Conservation (phyloP, 108 stramenopile species). For the Cylindrotheca fusiformis region DNA sequence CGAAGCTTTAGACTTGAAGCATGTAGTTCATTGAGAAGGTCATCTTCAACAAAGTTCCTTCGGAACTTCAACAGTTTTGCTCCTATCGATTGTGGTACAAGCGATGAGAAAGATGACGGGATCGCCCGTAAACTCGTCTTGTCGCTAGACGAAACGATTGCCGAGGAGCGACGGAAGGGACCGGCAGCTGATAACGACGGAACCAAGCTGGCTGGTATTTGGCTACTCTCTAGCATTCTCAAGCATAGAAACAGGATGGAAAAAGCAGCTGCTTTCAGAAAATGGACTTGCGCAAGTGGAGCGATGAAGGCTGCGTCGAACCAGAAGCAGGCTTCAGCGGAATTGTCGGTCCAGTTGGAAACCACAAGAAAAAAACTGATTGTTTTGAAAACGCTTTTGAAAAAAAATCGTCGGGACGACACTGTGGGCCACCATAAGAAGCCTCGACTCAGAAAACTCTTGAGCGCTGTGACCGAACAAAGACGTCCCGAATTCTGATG, state of each 20-base stretch:
- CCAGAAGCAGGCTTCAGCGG: slow-evolving; percentile 9
- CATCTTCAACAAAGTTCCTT: too few relatives aligned
- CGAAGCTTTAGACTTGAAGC: too few relatives aligned
- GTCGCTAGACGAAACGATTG: too few relatives aligned
- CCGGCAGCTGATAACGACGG: too few relatives aligned
- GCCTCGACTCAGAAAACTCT: slow-evolving; percentile 3
- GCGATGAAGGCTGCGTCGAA: slow-evolving; percentile 1
- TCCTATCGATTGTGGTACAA: too few relatives aligned
- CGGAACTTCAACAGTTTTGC: too few relatives aligned
- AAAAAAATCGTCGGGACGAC: too few relatives aligned
- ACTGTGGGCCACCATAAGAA: slow-evolving; percentile 3
- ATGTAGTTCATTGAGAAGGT: too few relatives aligned
- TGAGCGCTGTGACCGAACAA: neutral
- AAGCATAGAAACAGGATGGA: slow-evolving; percentile 15
- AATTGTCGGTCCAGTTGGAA: slow-evolving; percentile 21
- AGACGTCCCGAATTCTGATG: neutral
- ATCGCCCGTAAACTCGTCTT: too few relatives aligned
- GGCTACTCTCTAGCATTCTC: slow-evolving; percentile 8
- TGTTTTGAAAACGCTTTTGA: slow-evolving; percentile 18
- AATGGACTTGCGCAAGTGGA: slow-evolving; percentile 22
- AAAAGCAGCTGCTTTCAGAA: slow-evolving; percentile 15
- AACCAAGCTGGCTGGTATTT: slow-evolving; percentile 14
- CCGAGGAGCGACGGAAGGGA: too few relatives aligned
- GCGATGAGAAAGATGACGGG: too few relatives aligned
- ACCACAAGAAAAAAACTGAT: slow-evolving; percentile 24